These are phyloP conservation scores for Pneumocystis wakefieldiae DNA, from an alignment of 1,139 yeast genomes.

Conservation along the genomic window DNA sequence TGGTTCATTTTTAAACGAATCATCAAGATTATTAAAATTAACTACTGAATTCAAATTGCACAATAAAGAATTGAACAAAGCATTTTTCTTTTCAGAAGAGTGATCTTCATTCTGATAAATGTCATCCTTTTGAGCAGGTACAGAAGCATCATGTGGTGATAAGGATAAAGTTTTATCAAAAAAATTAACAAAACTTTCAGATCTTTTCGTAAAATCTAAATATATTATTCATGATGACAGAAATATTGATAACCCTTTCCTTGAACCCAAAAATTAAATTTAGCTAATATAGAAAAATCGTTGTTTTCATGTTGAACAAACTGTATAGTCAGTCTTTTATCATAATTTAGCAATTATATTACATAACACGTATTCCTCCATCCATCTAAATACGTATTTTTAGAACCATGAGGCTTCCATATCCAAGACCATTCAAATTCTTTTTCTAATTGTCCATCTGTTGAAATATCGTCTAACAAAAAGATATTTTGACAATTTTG, in stretches of 20 bases:
- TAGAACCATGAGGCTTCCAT: constrained; percentile 18
- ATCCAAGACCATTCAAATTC: constrained; percentile 23
- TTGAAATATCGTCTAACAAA: constrained; percentile 24
- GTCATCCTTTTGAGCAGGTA: background rate
- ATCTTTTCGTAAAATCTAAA: background rate
- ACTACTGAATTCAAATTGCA: background rate
- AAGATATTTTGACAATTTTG: constrained; percentile 28
- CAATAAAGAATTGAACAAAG: background rate
- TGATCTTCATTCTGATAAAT: background rate
- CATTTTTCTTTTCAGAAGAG: background rate
- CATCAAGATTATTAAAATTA: background rate
- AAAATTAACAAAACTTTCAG: background rate
- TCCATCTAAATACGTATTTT: constrained; percentile 15
- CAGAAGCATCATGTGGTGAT: background rate
- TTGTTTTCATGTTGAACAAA: constrained; percentile 30
- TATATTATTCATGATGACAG: background rate
- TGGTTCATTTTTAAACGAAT: constrained; percentile 24
- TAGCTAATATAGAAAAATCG: constrained; percentile 24
- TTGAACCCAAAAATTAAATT: constrained; percentile 24
- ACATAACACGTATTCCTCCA: constrained; percentile 16
- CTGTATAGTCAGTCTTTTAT: background rate
- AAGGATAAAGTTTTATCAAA: background rate
- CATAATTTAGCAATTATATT: constrained; percentile 1
- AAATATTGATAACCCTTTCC: constrained; percentile 2
- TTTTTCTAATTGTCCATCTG: constrained; percentile 12